Evolutionary conservation across 2,329 filamentous ascomycete genomes (phyloP).

Genomic region (Xylaria arbuscula): DNA sequence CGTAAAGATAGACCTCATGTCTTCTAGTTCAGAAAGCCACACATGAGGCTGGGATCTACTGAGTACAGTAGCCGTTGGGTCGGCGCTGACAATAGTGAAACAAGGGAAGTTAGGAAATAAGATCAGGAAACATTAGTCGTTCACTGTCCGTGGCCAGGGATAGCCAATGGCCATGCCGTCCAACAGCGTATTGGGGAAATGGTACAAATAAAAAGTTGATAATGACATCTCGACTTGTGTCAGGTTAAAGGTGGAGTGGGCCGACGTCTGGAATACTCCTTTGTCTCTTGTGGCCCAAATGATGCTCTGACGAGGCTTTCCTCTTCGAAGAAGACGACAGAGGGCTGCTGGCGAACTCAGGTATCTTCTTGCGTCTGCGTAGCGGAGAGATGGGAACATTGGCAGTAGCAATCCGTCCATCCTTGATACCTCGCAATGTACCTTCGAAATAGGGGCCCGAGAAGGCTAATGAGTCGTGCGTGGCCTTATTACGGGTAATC

Average conservation of each 20-base stretch:
- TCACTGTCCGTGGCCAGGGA: conserved; percentile 39
- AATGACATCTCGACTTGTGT: background rate
- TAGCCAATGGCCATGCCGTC: conserved; percentile 39
- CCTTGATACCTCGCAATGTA: conserved; percentile 71
- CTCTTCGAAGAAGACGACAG: conserved; percentile 63
- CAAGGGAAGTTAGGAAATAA: conserved; percentile 8
- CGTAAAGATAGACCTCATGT: background rate
- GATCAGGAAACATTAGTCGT: conserved; percentile 28
- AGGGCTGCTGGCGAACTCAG: conserved; percentile 61
- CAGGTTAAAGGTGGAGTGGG: conserved; percentile 56
- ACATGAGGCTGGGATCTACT: background rate
- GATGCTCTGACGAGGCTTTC: conserved; percentile 62
- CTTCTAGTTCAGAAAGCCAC: background rate
- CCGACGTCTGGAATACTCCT: conserved; percentile 69
- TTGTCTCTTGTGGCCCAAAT: conserved; percentile 64
- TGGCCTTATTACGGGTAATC: conserved; percentile 69
- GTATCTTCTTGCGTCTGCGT: conserved; percentile 66
- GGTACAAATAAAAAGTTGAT: background rate
- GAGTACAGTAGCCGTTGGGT: background rate
- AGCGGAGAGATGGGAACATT: conserved; percentile 75
- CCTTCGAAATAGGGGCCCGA: conserved; percentile 69
- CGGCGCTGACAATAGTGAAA: background rate
- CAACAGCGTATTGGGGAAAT: conserved; percentile 35
- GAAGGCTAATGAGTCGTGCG: conserved; percentile 71
- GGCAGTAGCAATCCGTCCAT: conserved; percentile 73